Evolutionary conservation across 306 rosid species (phyloP).

Genomic region (Astragalus membranaceus): DNA sequence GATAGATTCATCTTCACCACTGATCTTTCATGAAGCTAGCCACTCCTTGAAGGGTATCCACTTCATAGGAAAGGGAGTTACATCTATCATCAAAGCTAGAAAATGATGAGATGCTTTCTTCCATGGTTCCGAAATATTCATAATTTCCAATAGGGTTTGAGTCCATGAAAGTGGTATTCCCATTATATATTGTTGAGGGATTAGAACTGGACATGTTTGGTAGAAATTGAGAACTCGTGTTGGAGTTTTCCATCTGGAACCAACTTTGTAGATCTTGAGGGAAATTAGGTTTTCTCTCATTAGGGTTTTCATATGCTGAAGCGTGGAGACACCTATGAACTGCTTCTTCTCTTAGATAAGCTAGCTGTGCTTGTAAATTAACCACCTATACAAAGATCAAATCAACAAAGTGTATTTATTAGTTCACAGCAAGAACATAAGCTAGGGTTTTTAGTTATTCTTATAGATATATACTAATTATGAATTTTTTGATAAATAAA

Average conservation of each 20-base stretch:
- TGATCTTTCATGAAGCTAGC: slow-evolving; percentile 37
- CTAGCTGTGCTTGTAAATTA: slow-evolving; percentile 79
- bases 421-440: neutral
- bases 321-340: slow-evolving; percentile 44
- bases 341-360: slow-evolving; percentile 69
- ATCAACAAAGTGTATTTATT: neutral
- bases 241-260: slow-evolving; percentile 45
- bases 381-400: slow-evolving; percentile 53
- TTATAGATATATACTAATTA: neutral
- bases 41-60: slow-evolving; percentile 52
- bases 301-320: slow-evolving; percentile 52
- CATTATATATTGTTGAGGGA: slow-evolving; percentile 35
- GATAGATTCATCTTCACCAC: slow-evolving; percentile 33
- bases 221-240: slow-evolving; percentile 31
- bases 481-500: neutral
- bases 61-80: slow-evolving; percentile 44
- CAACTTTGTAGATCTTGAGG: slow-evolving; percentile 46
- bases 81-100: slow-evolving; percentile 64
- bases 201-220: slow-evolving; percentile 20
- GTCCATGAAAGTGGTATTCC: slow-evolving; percentile 22
- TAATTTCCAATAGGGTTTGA: slow-evolving; percentile 46
- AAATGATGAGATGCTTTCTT: slow-evolving; percentile 58
- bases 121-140: slow-evolving; percentile 35
- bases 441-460: slow-evolving; percentile 29
- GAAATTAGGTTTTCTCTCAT: slow-evolving; percentile 41